A percentile compares a stretch with the other conserved stretches of the same genome.
phyloP scores from a whole-genome alignment of 2,329 filamentous ascomycete species.

The Microsporum canis region DNA sequence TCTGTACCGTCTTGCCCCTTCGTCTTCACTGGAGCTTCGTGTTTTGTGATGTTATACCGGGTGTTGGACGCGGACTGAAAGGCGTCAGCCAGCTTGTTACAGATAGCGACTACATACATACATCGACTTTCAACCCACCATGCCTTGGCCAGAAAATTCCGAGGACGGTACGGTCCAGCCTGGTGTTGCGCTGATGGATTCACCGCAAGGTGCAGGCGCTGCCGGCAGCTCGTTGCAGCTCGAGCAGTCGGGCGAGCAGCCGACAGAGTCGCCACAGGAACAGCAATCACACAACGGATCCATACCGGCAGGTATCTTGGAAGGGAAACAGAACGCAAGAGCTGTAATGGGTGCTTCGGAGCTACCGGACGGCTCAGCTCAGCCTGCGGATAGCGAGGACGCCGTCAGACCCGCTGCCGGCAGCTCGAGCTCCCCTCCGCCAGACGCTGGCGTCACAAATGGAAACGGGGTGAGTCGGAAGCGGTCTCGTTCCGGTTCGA shows the following conservation, averaged over 20 bases:
- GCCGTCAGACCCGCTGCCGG: conserved; percentile 12
- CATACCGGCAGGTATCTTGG: conserved; percentile 17
- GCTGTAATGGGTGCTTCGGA: conserved; percentile 38
- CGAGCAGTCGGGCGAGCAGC: neutral
- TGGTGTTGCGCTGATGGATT: conserved; percentile 21
- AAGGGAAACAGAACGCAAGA: conserved; percentile 37
- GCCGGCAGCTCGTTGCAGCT: neutral
- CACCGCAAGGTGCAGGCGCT: neutral
- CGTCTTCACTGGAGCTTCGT: neutral
- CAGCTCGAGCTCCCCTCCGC: conserved; percentile 20
- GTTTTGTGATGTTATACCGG: neutral
- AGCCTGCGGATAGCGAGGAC: conserved; percentile 33
- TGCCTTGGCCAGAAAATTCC: conserved; percentile 28
- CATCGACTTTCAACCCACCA: conserved; percentile 10
- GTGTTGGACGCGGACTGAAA: neutral
- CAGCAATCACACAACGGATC: neutral
- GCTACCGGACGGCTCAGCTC: conserved; percentile 25
- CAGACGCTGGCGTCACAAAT: conserved; percentile 30
- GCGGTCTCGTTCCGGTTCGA: conserved; percentile 49
- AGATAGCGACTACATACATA: neutral
- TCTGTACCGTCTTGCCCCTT: neutral
- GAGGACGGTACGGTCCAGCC: conserved; percentile 20
- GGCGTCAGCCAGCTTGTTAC: neutral
- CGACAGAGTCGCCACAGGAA: neutral
- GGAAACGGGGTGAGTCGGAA: conserved; percentile 44